Evolutionary conservation across 306 rosid species (phyloP), one percentile per base, ranked within the genome.

Genomic region (Acacia confusa): DNA sequence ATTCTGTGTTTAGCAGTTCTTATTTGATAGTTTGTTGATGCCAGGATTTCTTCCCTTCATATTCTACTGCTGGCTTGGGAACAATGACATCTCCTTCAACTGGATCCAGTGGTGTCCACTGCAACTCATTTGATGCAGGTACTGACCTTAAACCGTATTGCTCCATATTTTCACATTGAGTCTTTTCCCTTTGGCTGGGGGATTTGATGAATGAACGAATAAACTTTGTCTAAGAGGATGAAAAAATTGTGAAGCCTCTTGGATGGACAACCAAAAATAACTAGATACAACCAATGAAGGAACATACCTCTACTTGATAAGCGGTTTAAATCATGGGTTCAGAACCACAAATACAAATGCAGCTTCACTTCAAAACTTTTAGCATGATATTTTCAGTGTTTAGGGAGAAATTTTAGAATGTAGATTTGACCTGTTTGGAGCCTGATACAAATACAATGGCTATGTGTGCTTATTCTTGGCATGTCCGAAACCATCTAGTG

Each of bases 121-220:
- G 53, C 63, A 40, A 82, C 28, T 69, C 24, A 63, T 75, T 70
- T 53, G 86, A 79, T 48, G 67, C 44, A 75, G 86, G 88, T 86
- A 79, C 28, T 38, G 17, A 60, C 57, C 63, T 74, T 50, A 67
- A 74, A 45, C 28, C 27, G 7, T 72, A 61, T 25, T 75, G 13
- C 24, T 79, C 40, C 24, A n/a, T 72, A 15, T 38, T 3, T 70
- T 76, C 9, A 45, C 52, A 15, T 48, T 17, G 40, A 44, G 13
- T 47, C 19, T 75, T 40, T 69, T 34, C 48, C 30, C 12, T 36
- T 67, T 19, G 9, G 72, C 16, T 3, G 47, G 40, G 15, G 48
- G 63, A 17, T 4, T 47, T 5, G 60, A 70, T 5, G 36, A 34
- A 65, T 27, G 20, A 17, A 72, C 10, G 16, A 72, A 38, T 40